A percentile compares a stretch with the other conserved stretches of the same genome.
These are phyloP conservation scores for Ogataea paraovalis DNA, from an alignment of 805 yeast species.

Conservation along the genomic window DNA sequence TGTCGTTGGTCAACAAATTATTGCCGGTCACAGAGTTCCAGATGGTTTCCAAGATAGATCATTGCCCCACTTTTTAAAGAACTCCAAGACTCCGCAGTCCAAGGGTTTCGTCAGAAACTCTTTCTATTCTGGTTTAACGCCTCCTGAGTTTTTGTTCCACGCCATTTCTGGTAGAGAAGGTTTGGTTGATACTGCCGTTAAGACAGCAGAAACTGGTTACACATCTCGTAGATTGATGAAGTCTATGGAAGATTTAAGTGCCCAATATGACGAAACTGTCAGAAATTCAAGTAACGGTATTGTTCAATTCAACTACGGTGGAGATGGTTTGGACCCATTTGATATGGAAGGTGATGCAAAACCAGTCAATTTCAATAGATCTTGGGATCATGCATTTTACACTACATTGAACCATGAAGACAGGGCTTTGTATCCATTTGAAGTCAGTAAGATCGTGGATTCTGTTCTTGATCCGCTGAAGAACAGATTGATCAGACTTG, in stretches of 20 bases:
- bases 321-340: constrained; percentile 96
- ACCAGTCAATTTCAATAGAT: constrained; percentile 89
- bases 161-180: constrained; percentile 99
- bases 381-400: constrained; percentile 90
- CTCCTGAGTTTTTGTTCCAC: constrained; percentile 96
- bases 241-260: constrained; percentile 91
- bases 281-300: constrained; percentile 94
- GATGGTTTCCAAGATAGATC: constrained; percentile 99
- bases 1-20: constrained; percentile 98
- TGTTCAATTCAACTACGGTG: constrained; percentile 97
- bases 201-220: constrained; percentile 98
- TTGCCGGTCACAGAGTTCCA: constrained; percentile 97
- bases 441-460: constrained; percentile 55
- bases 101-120: constrained; percentile 98
- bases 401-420: constrained; percentile 59
- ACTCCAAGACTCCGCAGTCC: constrained; percentile 94
- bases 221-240: constrained; percentile 98
- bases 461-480: constrained; percentile 59
- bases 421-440: constrained; percentile 62
- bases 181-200: constrained; percentile 97
- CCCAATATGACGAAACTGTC: constrained; percentile 90
- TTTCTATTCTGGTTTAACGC: constrained; percentile 87
- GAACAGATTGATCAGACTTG: constrained; percentile 56
- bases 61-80: constrained; percentile 92
- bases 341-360: constrained; percentile 99